Evolutionary conservation across 805 yeast genomes (phyloP).

Genomic region (Komagataella pastoris): DNA sequence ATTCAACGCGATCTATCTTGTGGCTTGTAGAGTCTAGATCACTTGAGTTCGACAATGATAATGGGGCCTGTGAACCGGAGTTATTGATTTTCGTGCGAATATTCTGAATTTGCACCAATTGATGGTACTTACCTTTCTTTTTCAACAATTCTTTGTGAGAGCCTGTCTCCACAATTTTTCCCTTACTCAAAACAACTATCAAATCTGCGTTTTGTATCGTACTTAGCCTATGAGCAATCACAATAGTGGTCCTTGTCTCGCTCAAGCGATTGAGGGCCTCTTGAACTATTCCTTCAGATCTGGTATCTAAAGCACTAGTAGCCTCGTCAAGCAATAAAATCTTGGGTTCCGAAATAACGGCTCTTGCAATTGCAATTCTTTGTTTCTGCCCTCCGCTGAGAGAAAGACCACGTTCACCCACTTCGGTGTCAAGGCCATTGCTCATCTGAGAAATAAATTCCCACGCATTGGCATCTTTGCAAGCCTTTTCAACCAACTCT

Average conservation of each 20-base stretch:
- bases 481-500: constrained; percentile 61
- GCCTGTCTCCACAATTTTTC: constrained; percentile 38
- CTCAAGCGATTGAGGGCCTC: constrained; percentile 16
- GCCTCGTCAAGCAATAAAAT: constrained; percentile 76
- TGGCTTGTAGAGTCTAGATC: neutral
- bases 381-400: constrained; percentile 89
- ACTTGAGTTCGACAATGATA: neutral
- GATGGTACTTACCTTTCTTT: constrained; percentile 25
- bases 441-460: constrained; percentile 67
- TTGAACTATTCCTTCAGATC: constrained; percentile 35
- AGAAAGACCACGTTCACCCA: constrained; percentile 32
- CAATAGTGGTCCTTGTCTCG: constrained; percentile 62
- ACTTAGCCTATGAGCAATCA: constrained; percentile 77
- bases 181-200: constrained; percentile 55
- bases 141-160: constrained; percentile 21
- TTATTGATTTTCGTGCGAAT: neutral
- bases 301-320: constrained; percentile 74
- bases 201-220: constrained; percentile 74
- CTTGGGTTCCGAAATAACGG: constrained; percentile 53
- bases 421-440: constrained; percentile 43
- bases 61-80: neutral
- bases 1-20: neutral
- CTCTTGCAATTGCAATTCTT: constrained; percentile 73
- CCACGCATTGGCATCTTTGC: constrained; percentile 59
- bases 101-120: constrained; percentile 21